Conservation (phyloP, 164 flowering plant species). For the Stephania yunnanensis region DNA sequence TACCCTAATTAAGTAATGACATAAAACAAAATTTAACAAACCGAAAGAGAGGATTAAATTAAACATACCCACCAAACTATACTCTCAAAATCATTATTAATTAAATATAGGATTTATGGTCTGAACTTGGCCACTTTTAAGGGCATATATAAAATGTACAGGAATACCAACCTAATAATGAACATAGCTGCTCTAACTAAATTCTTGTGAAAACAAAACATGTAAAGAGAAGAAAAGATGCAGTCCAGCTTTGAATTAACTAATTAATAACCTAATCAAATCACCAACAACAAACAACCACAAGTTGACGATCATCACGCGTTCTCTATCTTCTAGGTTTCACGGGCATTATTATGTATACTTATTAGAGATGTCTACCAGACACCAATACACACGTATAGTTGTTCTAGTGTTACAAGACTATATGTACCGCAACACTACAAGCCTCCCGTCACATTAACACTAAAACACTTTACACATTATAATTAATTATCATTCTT, state of each 20-base stretch:
- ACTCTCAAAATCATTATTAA: too few relatives aligned
- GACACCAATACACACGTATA: too few relatives aligned
- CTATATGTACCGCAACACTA: not conserved
- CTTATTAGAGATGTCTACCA: too few relatives aligned
- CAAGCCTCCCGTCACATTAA: not conserved
- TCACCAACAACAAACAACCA: not conserved
- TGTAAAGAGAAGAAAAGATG: not conserved
- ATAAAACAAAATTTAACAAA: too few relatives aligned
- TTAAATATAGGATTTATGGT: too few relatives aligned
- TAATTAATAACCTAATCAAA: not conserved
- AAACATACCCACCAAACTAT: too few relatives aligned
- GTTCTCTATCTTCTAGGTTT: not conserved
- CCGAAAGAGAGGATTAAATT: too few relatives aligned
- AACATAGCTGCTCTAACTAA: too few relatives aligned
- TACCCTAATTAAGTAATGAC: too few relatives aligned
- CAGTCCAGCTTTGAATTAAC: not conserved
- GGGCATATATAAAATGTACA: too few relatives aligned
- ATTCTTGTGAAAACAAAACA: not conserved
- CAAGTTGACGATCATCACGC: not conserved
- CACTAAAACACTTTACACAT: not conserved
- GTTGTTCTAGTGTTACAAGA: not conserved
- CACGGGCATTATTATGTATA: not conserved
- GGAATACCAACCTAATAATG: too few relatives aligned
- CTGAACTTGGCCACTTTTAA: too few relatives aligned
- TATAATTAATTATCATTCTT: not conserved